phyloP scores from a whole-genome alignment of 31 red algal genomes.

The Porphyra umbilicalis region DNA sequence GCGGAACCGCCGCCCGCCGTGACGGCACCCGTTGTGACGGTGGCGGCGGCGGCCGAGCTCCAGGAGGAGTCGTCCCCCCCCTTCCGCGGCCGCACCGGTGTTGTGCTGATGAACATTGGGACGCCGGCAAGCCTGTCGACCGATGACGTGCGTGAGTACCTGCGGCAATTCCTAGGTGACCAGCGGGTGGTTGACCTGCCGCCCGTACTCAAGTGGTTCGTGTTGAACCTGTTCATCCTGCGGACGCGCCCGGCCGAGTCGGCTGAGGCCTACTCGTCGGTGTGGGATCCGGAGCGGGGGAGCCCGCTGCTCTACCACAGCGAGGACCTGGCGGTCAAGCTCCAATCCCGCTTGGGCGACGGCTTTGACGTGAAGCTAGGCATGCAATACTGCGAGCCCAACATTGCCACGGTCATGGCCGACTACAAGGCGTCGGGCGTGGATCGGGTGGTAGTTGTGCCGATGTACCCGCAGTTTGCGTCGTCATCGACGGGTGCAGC shows the following conservation, averaged over 20 bases:
- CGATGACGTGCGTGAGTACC: constrained; percentile 92
- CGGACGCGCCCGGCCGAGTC: constrained; percentile 74
- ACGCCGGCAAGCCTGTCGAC: constrained; percentile 71
- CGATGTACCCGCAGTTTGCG: constrained; percentile 97
- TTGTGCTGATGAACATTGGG: constrained; percentile 94
- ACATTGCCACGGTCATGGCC: constrained; percentile 72
- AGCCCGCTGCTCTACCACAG: constrained; percentile 83
- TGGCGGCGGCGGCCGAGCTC: constrained; percentile 25
- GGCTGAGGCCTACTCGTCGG: constrained; percentile 85
- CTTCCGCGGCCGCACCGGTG: constrained; percentile 75
- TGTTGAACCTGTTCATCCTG: constrained; percentile 91
- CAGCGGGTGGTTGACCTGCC: constrained; percentile 90
- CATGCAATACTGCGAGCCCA: constrained; percentile 97
- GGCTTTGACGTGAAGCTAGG: constrained; percentile 79
- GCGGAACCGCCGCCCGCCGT: not conserved
- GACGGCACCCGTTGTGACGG: not conserved
- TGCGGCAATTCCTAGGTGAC: constrained; percentile 94
- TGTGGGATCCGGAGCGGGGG: constrained; percentile 91
- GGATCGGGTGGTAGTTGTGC: constrained; percentile 85
- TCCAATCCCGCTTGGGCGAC: constrained; percentile 63
- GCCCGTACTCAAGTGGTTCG: constrained; percentile 69
- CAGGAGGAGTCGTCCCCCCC: constrained; percentile 42
- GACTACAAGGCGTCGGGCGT: constrained; percentile 61
- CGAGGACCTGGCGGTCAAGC: constrained; percentile 64
- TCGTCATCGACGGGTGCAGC: constrained; percentile 85